Conservation (phyloP, 805 yeast species). For the Candida khao-thaluensis region DNA sequence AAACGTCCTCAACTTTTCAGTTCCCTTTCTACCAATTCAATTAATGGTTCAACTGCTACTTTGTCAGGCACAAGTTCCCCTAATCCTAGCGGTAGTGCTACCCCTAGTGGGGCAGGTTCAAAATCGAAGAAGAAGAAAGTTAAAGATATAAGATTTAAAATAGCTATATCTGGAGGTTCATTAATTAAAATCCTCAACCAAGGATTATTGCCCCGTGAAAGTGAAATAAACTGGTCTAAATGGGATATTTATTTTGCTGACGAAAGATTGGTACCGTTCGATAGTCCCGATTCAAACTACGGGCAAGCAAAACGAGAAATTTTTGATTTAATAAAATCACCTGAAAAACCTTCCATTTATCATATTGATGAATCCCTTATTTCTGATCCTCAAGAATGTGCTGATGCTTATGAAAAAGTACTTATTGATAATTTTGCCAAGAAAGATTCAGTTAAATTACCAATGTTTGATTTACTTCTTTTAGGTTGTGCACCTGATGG, state of each 20-base stretch:
- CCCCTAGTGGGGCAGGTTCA: background rate
- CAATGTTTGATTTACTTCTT: slow-evolving; percentile 86
- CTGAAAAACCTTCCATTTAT: slow-evolving; percentile 64
- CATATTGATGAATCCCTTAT: slow-evolving; percentile 80
- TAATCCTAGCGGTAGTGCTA: background rate
- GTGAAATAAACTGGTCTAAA: slow-evolving; percentile 81
- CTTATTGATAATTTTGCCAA: slow-evolving; percentile 90
- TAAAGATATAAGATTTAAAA: slow-evolving; percentile 72
- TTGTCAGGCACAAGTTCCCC: background rate
- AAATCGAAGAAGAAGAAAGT: slow-evolving; percentile 42
- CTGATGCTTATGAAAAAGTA: slow-evolving; percentile 86
- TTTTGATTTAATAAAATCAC: slow-evolving; percentile 63
- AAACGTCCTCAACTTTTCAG: slow-evolving; percentile 14
- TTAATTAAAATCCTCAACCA: slow-evolving; percentile 81
- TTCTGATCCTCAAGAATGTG: slow-evolving; percentile 85
- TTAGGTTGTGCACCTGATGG: slow-evolving; percentile 99
- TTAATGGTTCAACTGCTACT: slow-evolving; percentile 6
- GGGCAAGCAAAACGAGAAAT: slow-evolving; percentile 85
- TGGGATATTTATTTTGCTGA: slow-evolving; percentile 98
- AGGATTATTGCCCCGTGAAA: slow-evolving; percentile 70
- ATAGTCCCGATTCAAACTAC: slow-evolving; percentile 77
- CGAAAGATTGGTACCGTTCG: slow-evolving; percentile 90
- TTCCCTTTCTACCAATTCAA: slow-evolving; percentile 13
- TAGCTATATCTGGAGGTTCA: slow-evolving; percentile 93
- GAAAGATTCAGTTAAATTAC: slow-evolving; percentile 92